Evolutionary conservation across 2,329 filamentous ascomycete species (phyloP).

Genomic region (Cordyceps tenuipes): DNA sequence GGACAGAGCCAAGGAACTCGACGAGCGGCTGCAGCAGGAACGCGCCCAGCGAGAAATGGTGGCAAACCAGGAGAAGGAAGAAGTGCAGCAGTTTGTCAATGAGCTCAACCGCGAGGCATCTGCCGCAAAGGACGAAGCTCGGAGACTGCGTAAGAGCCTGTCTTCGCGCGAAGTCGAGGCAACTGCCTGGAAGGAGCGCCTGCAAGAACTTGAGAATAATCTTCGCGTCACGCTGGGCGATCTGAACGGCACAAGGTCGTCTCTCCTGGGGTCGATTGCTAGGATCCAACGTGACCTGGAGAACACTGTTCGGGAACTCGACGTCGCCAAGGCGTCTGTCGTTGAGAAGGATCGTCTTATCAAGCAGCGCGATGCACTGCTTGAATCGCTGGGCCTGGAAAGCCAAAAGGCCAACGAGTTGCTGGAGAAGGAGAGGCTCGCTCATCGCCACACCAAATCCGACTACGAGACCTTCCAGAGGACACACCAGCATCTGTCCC

Average conservation of each 20-base stretch:
- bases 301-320: conserved; percentile 72
- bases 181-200: conserved; percentile 80
- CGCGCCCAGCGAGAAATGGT: conserved; percentile 79
- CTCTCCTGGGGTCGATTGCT: conserved; percentile 76
- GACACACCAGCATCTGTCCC: conserved; percentile 77
- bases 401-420: conserved; percentile 76
- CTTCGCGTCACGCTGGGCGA: conserved; percentile 82
- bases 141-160: conserved; percentile 73
- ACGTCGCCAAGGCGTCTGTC: conserved; percentile 65
- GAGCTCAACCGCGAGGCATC: conserved; percentile 82
- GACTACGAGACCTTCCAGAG: conserved; percentile 84
- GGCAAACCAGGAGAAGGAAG: conserved; percentile 83
- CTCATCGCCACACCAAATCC: conserved; percentile 76
- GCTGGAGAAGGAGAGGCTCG: conserved; percentile 81
- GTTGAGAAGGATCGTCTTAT: conserved; percentile 88
- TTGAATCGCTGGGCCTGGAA: conserved; percentile 85
- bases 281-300: conserved; percentile 86
- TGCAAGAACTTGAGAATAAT: conserved; percentile 84
- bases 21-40: conserved; percentile 70
- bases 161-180: conserved; percentile 81
- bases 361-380: conserved; percentile 76
- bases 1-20: conserved; percentile 64
- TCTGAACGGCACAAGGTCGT: conserved; percentile 75
- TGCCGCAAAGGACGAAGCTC: conserved; percentile 74
- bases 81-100: conserved; percentile 87